phyloP scores from a whole-genome alignment of 2,329 filamentous ascomycete genomes.

The Cladorrhinum sp. region DNA sequence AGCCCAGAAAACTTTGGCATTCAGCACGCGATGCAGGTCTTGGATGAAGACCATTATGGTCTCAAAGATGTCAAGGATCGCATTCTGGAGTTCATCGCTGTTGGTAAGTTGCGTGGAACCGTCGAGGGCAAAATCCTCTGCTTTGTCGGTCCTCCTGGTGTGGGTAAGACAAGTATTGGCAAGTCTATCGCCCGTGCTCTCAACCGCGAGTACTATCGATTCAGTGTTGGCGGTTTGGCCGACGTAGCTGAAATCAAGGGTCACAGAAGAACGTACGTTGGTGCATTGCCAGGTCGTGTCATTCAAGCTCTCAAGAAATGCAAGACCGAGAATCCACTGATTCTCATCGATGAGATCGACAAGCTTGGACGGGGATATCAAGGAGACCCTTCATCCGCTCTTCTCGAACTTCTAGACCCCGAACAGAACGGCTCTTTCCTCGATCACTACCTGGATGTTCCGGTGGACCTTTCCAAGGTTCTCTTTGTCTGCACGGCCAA shows the following conservation, averaged over 20 bases:
- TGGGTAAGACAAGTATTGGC: constrained; percentile 97
- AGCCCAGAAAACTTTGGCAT: constrained; percentile 97
- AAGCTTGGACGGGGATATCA: constrained; percentile 97
- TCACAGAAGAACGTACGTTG: constrained; percentile 92
- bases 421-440: constrained; percentile 97
- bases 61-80: constrained; percentile 98
- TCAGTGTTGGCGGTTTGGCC: constrained; percentile 93
- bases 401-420: constrained; percentile 90
- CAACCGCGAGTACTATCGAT: constrained; percentile 95
- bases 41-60: constrained; percentile 96
- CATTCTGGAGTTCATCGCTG: constrained; percentile 96
- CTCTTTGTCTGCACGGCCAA: constrained; percentile 98
- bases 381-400: constrained; percentile 89
- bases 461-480: constrained; percentile 94
- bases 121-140: constrained; percentile 98
- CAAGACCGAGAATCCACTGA: constrained; percentile 95
- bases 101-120: constrained; percentile 92
- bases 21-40: constrained; percentile 79
- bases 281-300: constrained; percentile 89
- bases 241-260: constrained; percentile 99
- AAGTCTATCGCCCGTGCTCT: constrained; percentile 95
- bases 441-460: constrained; percentile 98
- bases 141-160: constrained; percentile 94
- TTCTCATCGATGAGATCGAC: constrained; percentile 96
- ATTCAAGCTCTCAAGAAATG: constrained; percentile 99